Conservation (phyloP, 371 early-diverging fungal genomes). For the Lichtheimia hyalospora region DNA sequence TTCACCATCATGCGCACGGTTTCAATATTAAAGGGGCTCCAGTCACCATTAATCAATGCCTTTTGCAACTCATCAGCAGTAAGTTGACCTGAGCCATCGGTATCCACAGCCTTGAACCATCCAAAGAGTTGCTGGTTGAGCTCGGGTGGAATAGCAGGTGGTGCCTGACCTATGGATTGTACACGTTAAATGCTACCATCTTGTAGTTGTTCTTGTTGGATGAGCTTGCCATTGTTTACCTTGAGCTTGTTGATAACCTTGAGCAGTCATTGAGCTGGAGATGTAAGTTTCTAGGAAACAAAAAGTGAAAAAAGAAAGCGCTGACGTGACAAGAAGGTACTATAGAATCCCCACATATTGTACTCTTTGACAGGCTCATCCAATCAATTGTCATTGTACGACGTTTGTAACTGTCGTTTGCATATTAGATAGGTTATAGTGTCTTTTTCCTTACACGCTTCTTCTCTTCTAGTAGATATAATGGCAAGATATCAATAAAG, state of each 20-base stretch:
- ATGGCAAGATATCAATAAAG: too few relatives aligned
- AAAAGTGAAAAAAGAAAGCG: too few relatives aligned
- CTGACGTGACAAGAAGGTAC: too few relatives aligned
- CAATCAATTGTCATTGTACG: too few relatives aligned
- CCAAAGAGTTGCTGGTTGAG: constrained; percentile 49
- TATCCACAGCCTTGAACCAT: constrained; percentile 81
- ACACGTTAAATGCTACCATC: background rate
- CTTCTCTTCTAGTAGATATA: too few relatives aligned
- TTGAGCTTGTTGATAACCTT: constrained; percentile 12
- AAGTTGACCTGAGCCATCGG: constrained; percentile 47
- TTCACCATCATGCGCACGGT: constrained; percentile 63
- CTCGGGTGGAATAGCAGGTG: constrained; percentile 15
- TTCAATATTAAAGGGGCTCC: constrained; percentile 62
- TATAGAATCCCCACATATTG: too few relatives aligned
- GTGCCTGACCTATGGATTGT: constrained; percentile 5
- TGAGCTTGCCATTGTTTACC: too few relatives aligned
- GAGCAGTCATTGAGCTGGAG: background rate
- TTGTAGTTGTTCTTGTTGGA: background rate
- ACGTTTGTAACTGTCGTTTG: too few relatives aligned
- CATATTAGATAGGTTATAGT: too few relatives aligned
- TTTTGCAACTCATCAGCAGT: constrained; percentile 55
- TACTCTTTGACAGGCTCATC: too few relatives aligned
- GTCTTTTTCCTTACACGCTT: too few relatives aligned
- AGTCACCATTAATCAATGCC: constrained; percentile 67
- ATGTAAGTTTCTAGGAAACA: too few relatives aligned